Evolutionary conservation across 2,329 filamentous ascomycete genomes (phyloP).

Genomic region (Parascedosporium putredinis): DNA sequence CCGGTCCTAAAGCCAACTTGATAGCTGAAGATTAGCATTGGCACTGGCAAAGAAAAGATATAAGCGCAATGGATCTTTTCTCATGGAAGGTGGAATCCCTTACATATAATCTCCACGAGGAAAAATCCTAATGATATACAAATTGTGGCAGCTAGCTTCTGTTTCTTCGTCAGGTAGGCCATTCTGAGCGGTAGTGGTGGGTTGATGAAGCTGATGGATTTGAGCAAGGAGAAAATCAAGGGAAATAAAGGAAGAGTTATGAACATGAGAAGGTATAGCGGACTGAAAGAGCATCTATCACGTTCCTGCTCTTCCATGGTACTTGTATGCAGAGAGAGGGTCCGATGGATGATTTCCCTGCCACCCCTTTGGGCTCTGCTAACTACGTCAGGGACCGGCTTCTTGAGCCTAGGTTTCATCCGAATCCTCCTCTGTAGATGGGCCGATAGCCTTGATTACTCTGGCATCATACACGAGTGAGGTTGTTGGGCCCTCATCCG

Average conservation of each 20-base stretch:
- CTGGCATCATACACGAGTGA: no score
- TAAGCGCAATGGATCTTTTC: no score
- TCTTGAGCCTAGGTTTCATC: no score
- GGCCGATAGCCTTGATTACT: no score
- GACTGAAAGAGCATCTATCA: neutral
- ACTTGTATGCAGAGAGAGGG: neutral
- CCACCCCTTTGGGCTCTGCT: no score
- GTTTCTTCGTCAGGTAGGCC: constrained; percentile 23
- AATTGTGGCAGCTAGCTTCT: constrained; percentile 36
- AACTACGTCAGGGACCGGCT: no score
- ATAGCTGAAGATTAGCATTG: neutral
- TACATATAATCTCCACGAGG: constrained; percentile 38
- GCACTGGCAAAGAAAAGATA: neutral
- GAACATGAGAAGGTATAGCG: neutral
- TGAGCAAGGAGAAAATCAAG: neutral
- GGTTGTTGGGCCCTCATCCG: no score
- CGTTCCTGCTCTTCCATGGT: neutral
- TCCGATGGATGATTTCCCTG: no score
- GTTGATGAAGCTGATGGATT: neutral
- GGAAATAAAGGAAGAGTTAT: neutral
- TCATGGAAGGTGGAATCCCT: no score
- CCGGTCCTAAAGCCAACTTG: constrained; percentile 58
- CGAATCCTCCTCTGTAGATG: no score
- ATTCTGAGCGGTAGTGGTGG: constrained; percentile 24
- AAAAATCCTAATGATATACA: constrained; percentile 41